Evolutionary conservation across 1,284 basidiomycete genomes (phyloP).

Genomic region (Albatrellus sp.): DNA sequence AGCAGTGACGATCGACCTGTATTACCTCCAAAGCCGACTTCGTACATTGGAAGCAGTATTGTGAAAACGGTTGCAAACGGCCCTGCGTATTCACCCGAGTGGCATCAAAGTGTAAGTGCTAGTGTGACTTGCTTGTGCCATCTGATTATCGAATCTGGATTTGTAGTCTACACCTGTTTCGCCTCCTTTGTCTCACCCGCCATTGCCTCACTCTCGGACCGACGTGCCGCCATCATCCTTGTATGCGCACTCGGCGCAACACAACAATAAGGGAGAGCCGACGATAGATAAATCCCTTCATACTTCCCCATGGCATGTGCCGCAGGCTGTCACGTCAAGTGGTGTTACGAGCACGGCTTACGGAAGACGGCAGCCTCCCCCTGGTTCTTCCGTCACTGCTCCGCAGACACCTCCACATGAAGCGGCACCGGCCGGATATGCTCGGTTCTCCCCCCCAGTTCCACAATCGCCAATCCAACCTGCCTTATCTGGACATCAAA

Average conservation of each 20-base stretch:
- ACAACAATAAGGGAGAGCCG: background rate
- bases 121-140: constrained; percentile 2
- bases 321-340: too few relatives aligned
- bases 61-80: background rate
- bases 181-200: constrained; percentile 2
- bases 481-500: constrained; percentile 4
- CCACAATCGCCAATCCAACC: constrained; percentile 3
- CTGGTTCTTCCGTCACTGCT: too few relatives aligned
- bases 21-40: constrained; percentile 4
- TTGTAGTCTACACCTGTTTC: constrained; percentile 2
- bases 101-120: background rate
- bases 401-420: background rate
- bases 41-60: background rate
- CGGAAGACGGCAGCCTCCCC: too few relatives aligned
- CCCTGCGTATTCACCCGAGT: background rate
- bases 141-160: background rate
- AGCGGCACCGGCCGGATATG: background rate
- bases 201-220: background rate
- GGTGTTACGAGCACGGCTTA: too few relatives aligned
- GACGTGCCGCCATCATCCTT: constrained; percentile 1
- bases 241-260: constrained; percentile 5
- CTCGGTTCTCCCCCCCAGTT: constrained; percentile 2
- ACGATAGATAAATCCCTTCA: too few relatives aligned
- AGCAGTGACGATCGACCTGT: constrained; percentile 15
- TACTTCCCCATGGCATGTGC: too few relatives aligned